Evolutionary conservation across 768 basidiomycete genomes (phyloP), one percentile per base, ranked within the genome.

Genomic region (Cubamyces sp.): DNA sequence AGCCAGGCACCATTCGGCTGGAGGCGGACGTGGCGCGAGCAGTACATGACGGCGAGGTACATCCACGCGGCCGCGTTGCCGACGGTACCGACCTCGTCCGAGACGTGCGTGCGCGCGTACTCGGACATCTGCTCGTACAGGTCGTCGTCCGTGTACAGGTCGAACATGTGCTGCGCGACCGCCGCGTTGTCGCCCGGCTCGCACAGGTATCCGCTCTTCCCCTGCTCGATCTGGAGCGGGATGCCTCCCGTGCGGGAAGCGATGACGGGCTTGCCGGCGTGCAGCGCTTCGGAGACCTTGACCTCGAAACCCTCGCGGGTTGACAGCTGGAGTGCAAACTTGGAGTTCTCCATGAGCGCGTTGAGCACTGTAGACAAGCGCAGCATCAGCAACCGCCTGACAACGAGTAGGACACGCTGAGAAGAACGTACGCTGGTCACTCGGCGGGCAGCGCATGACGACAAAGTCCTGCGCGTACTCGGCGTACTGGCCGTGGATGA

Each of bases 261-360:
- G 69, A 98, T 84, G 70, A 96, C 82, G 34, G 94, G 94, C 65
- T 91, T 90, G 62, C 91, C 91, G 30, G 92, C 87, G 75, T 96
- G 92, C 54, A 98, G 81, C n/a, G 92, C 93, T 77, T 96, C 93
- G 49, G 93, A 94, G 52, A 96, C 94, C 75, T 98, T 98, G 76
- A 98, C 93, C 72, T 98, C 96, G 77, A 97, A 98, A 28, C 96
- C 96, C 77, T 98, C 96, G 60, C 94, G 89, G 47, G 91, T 89
- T 54, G 92, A 94, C 47, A 98, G 86, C 74, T 98, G 96, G 51
- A 94, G 83, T 4, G 92, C 94, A 60, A 96, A 88, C 78, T 91
- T 88, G 47, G 92, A 84, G 67, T 95, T 96, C 54, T 90, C 87
- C 84, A 97, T 84, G 68, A 97, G 82, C 9, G 90, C 88, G 66